Evolutionary conservation across 352 stramenopile species (phyloP).

Genomic region (Elongisporangium undulatum): DNA sequence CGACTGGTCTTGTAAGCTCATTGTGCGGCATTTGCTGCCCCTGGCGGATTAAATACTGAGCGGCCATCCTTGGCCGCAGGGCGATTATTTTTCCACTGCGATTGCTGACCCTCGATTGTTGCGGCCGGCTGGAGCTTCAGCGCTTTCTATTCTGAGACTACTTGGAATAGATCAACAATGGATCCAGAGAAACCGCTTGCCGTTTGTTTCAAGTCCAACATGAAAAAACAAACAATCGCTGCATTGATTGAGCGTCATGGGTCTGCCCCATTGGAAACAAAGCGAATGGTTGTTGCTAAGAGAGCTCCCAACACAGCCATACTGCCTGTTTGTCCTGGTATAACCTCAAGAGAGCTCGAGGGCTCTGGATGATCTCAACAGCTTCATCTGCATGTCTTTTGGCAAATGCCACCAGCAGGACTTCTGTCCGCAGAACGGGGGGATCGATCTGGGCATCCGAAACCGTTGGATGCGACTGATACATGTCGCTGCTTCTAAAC

Average conservation of each 20-base stretch:
- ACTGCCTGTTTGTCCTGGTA: too few relatives aligned
- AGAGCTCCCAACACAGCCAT: too few relatives aligned
- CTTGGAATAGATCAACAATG: background rate
- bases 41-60: background rate
- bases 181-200: background rate
- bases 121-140: background rate
- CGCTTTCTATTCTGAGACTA: background rate
- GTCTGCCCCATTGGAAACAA: too few relatives aligned
- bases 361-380: too few relatives aligned
- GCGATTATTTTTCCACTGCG: background rate
- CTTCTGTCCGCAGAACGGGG: background rate
- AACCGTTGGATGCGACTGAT: background rate
- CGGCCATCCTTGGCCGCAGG: background rate
- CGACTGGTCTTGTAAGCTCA: background rate
- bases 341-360: too few relatives aligned
- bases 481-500: background rate
- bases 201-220: too few relatives aligned
- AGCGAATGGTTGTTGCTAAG: too few relatives aligned
- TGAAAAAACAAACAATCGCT: too few relatives aligned
- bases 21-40: background rate
- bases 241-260: too few relatives aligned
- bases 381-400: too few relatives aligned
- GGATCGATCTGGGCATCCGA: background rate
- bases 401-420: too few relatives aligned
- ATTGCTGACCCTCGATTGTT: background rate